These are phyloP conservation scores for Raddia guianensis DNA, from an alignment of 176 grass and related monocot genomes.

Conservation along the genomic window DNA sequence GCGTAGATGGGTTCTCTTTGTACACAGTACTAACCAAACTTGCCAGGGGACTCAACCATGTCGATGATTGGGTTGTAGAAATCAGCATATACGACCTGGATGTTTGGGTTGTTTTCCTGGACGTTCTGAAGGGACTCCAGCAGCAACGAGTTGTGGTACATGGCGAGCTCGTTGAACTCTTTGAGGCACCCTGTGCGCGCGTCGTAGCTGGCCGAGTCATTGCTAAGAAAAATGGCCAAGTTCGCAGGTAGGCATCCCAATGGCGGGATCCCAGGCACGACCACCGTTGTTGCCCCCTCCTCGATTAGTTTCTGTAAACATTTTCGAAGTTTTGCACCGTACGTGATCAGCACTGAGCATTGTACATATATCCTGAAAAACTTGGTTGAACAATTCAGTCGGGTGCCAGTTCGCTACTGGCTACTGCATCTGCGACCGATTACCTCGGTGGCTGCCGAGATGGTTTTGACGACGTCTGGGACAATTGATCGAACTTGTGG, in stretches of 20 bases:
- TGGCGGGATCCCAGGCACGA: slow-evolving; percentile 64
- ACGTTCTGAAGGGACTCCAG: background rate
- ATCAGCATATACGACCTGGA: slow-evolving; percentile 48
- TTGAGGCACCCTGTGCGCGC: slow-evolving; percentile 53
- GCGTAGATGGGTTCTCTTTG: too few species aligned
- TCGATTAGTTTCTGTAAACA: slow-evolving; percentile 48
- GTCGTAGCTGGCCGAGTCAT: slow-evolving; percentile 41
- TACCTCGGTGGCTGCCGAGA: slow-evolving; percentile 30
- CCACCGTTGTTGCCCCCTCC: slow-evolving; percentile 52
- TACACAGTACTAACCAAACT: slow-evolving; percentile 13
- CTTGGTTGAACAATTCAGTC: too few species aligned
- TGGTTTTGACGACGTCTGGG: slow-evolving; percentile 1
- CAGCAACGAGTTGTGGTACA: slow-evolving; percentile 57
- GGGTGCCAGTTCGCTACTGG: too few species aligned
- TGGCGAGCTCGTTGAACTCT: slow-evolving; percentile 44
- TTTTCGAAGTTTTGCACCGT: too few species aligned
- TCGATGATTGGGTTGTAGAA: slow-evolving; percentile 49
- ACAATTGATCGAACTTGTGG: slow-evolving; percentile 24
- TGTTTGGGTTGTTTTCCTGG: background rate
- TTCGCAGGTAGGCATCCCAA: slow-evolving; percentile 52
- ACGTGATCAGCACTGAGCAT: background rate
- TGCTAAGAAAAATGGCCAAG: slow-evolving; percentile 31
- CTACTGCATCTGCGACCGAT: background rate
- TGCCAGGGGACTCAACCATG: slow-evolving; percentile 2
- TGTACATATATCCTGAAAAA: too few species aligned